Evolutionary conservation across 73 alveolate genomes (phyloP).

Genomic region (Paramecium octaurelia): DNA sequence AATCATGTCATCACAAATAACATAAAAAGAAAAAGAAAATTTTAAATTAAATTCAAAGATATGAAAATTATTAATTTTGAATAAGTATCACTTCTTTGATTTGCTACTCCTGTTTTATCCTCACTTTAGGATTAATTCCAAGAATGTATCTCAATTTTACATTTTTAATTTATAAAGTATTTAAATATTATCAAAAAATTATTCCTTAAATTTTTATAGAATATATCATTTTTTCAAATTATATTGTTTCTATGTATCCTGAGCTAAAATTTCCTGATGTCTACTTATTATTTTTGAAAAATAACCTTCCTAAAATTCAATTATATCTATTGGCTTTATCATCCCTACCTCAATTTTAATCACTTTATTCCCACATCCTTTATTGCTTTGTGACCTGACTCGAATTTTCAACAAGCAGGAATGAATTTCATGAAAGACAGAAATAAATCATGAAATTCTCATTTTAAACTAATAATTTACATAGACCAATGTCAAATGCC

Average conservation of each 20-base stretch:
- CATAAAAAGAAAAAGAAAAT: not conserved
- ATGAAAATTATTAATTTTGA: not conserved
- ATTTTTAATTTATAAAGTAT: not conserved
- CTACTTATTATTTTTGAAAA: too few relatives aligned
- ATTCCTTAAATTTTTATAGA: not conserved
- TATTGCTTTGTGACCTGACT: too few relatives aligned
- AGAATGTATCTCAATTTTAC: not conserved
- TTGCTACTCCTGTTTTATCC: not conserved
- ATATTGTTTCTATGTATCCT: not conserved
- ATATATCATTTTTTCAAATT: not conserved
- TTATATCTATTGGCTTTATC: constrained; percentile 50
- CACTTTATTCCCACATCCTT: too few relatives aligned
- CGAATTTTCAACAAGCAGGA: too few relatives aligned
- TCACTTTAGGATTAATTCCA: not conserved
- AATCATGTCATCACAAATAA: not conserved
- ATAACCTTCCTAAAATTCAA: not conserved
- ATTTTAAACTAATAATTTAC: too few relatives aligned
- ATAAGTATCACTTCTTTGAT: not conserved
- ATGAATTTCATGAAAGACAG: too few relatives aligned
- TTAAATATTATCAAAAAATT: not conserved
- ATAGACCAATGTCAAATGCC: too few relatives aligned
- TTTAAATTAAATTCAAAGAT: not conserved
- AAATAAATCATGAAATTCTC: too few relatives aligned
- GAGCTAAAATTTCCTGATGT: not conserved
- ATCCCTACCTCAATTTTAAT: too few relatives aligned